Evolutionary conservation across 2,329 filamentous ascomycete species (phyloP).

Genomic region (Mollisia scopiformis): DNA sequence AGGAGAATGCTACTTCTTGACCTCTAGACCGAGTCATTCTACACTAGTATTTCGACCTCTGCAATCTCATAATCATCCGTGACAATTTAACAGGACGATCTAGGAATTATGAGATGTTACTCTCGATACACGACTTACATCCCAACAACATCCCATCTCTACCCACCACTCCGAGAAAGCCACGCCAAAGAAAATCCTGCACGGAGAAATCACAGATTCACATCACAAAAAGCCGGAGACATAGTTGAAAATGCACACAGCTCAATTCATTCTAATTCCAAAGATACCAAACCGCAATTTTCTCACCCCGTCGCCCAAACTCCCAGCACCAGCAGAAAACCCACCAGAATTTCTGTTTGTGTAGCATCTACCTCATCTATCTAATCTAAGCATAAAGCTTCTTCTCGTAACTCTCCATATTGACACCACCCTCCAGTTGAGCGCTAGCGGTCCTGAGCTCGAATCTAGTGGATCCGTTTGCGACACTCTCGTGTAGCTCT

Average conservation of each 20-base stretch:
- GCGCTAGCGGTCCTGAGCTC: conserved; percentile 94
- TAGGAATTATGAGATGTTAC: no score
- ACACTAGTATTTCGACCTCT: no score
- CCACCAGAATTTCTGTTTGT: conserved; percentile 3
- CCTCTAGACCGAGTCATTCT: no score
- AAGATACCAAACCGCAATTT: background rate
- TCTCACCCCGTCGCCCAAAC: background rate
- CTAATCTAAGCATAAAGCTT: conserved; percentile 84
- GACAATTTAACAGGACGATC: no score
- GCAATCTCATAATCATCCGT: no score
- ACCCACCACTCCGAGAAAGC: no score
- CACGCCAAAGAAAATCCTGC: background rate
- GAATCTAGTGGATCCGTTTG: conserved; percentile 79
- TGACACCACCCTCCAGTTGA: conserved; percentile 94
- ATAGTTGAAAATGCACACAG: background rate
- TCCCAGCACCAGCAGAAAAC: conserved; percentile 1
- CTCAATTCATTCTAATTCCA: background rate
- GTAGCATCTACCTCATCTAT: conserved; percentile 3
- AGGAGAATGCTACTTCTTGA: no score
- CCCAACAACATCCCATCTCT: no score
- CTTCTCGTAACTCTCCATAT: conserved; percentile 99
- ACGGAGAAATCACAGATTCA: background rate
- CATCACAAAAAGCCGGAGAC: background rate
- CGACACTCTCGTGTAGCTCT: conserved; percentile 76
- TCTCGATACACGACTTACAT: no score